phyloP scores from a whole-genome alignment of 2,329 filamentous ascomycete genomes.

The Ascochyta pisi region DNA sequence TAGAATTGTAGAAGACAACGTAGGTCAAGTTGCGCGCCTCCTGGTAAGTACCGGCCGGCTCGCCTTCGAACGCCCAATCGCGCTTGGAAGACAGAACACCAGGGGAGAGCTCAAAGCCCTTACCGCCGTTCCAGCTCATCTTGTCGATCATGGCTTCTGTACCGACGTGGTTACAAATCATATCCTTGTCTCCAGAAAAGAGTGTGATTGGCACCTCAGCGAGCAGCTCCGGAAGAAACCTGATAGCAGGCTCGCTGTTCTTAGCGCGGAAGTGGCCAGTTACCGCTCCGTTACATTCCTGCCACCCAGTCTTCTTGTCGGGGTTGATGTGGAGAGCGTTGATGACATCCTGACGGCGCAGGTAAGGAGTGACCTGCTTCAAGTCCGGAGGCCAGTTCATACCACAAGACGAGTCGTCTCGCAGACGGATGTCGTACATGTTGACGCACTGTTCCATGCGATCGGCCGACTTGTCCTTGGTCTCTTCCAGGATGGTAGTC shows the following conservation, averaged over 20 bases:
- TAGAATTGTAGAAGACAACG: slow-evolving; percentile 91
- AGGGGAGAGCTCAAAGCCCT: slow-evolving; percentile 85
- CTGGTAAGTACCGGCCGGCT: slow-evolving; percentile 90
- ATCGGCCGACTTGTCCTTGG: slow-evolving; percentile 61
- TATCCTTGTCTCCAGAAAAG: slow-evolving; percentile 91
- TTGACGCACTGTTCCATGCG: slow-evolving; percentile 74
- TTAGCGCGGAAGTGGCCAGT: slow-evolving; percentile 71
- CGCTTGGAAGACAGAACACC: slow-evolving; percentile 91
- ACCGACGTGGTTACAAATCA: slow-evolving; percentile 97
- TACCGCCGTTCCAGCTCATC: slow-evolving; percentile 89
- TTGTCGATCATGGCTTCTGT: slow-evolving; percentile 91
- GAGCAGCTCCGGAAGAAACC: slow-evolving; percentile 79
- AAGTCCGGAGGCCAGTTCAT: slow-evolving; percentile 99
- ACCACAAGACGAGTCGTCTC: slow-evolving; percentile 82
- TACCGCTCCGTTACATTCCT: slow-evolving; percentile 85
- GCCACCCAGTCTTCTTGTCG: slow-evolving; percentile 87
- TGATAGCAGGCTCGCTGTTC: slow-evolving; percentile 75
- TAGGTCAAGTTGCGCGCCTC: slow-evolving; percentile 95
- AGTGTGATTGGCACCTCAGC: slow-evolving; percentile 79
- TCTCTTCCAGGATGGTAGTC: slow-evolving; percentile 72
- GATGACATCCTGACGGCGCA: slow-evolving; percentile 80
- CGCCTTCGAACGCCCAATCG: slow-evolving; percentile 92
- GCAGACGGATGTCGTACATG: slow-evolving; percentile 95
- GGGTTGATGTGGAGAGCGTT: slow-evolving; percentile 81
- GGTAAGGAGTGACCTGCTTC: slow-evolving; percentile 76